These are phyloP conservation scores for Actinomortierella wolfii DNA, from an alignment of 371 early-diverging fungal species.

Conservation along the genomic window DNA sequence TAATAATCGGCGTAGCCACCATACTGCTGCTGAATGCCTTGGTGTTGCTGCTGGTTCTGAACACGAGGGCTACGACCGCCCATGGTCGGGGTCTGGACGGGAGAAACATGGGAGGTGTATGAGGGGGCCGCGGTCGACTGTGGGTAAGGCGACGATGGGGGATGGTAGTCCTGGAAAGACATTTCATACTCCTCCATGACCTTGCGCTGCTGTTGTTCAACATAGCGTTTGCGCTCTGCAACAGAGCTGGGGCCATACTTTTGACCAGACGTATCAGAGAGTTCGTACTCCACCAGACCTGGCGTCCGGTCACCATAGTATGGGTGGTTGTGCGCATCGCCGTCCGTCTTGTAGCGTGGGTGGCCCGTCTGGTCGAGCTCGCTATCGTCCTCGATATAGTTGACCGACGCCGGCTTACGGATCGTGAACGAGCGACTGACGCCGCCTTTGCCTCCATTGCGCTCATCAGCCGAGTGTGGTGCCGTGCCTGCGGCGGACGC, in stretches of 20 bases:
- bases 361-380: constrained; percentile 45
- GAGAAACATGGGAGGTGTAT: constrained; percentile 21
- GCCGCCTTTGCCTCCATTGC: constrained; percentile 15
- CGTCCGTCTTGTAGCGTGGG: constrained; percentile 37
- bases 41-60: constrained; percentile 9
- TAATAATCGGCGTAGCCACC: too few relatives aligned
- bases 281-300: constrained; percentile 40
- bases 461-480: background rate
- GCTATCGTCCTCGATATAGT: constrained; percentile 37
- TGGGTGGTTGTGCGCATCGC: constrained; percentile 36
- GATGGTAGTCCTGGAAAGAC: constrained; percentile 29
- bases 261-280: constrained; percentile 42
- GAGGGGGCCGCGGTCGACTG: constrained; percentile 20
- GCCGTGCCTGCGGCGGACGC: background rate
- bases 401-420: constrained; percentile 31
- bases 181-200: constrained; percentile 48
- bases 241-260: constrained; percentile 33
- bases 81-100: constrained; percentile 30
- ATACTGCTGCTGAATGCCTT: too few relatives aligned
- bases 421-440: constrained; percentile 41
- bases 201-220: constrained; percentile 44
- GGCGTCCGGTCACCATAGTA: constrained; percentile 33
- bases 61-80: constrained; percentile 41
- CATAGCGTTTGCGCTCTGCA: constrained; percentile 43
- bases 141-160: constrained; percentile 40